Evolutionary conservation across 2,329 filamentous ascomycete genomes (phyloP).

Genomic region (Chalara sp.): DNA sequence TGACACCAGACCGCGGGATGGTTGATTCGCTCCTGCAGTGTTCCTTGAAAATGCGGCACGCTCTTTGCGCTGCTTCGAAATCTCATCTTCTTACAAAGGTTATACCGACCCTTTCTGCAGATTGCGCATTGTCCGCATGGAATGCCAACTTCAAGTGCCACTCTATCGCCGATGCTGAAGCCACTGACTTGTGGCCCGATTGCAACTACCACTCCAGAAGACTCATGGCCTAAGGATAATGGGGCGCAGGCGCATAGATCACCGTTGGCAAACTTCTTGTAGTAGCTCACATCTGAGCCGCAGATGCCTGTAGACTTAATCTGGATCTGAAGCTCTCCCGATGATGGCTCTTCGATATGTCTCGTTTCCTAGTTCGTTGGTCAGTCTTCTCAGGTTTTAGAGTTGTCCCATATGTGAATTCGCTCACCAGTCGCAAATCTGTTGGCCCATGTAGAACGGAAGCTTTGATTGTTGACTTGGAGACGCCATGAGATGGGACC

Average conservation of each 20-base stretch:
- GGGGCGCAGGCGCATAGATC: slow-evolving; percentile 61
- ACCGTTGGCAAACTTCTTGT: slow-evolving; percentile 66
- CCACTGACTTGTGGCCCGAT: slow-evolving; percentile 46
- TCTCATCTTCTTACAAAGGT: slow-evolving; percentile 54
- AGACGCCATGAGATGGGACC: slow-evolving; percentile 6
- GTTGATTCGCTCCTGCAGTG: slow-evolving; percentile 55
- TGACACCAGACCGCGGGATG: slow-evolving; percentile 57
- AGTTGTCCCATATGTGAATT: not conserved
- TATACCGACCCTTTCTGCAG: slow-evolving; percentile 77
- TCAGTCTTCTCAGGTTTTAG: not conserved
- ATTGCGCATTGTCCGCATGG: slow-evolving; percentile 87
- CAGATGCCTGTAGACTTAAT: slow-evolving; percentile 62
- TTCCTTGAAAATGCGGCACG: slow-evolving; percentile 57
- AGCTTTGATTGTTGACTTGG: slow-evolving; percentile 34
- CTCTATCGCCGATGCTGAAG: slow-evolving; percentile 48
- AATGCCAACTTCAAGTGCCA: slow-evolving; percentile 81
- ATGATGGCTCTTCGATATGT: slow-evolving; percentile 33
- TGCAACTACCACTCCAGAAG: slow-evolving; percentile 49
- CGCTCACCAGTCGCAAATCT: slow-evolving; percentile 49
- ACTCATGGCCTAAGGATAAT: slow-evolving; percentile 58
- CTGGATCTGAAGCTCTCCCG: slow-evolving; percentile 55
- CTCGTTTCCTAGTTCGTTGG: slow-evolving; percentile 39
- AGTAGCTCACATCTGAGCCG: slow-evolving; percentile 65
- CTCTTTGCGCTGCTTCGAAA: slow-evolving; percentile 58
- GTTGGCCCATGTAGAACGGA: slow-evolving; percentile 51